phyloP scores from a whole-genome alignment of 1,284 basidiomycete genomes.

The Boletus smithii region DNA sequence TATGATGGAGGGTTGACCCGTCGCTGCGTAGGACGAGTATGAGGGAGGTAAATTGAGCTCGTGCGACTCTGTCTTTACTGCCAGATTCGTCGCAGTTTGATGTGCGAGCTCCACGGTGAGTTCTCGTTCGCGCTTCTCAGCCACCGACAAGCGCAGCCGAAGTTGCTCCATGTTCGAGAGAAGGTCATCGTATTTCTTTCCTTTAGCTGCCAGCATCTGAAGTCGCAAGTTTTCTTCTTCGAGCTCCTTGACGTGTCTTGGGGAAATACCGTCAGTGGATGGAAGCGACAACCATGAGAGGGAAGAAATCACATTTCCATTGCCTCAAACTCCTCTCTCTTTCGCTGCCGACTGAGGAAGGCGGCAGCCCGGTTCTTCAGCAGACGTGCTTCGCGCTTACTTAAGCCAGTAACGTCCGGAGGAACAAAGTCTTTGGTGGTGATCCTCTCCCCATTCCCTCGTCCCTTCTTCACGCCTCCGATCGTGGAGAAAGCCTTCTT shows the following conservation, averaged over 20 bases:
- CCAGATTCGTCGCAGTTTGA: slow-evolving; percentile 34
- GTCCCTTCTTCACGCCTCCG: slow-evolving; percentile 53
- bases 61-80: slow-evolving; percentile 53
- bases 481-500: slow-evolving; percentile 47
- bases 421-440: slow-evolving; percentile 81
- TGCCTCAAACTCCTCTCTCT: slow-evolving; percentile 87
- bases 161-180: slow-evolving; percentile 63
- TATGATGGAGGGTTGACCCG: slow-evolving; percentile 55
- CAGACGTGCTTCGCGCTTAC: slow-evolving; percentile 85
- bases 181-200: slow-evolving; percentile 38
- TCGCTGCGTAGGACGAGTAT: slow-evolving; percentile 39
- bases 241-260: slow-evolving; percentile 47
- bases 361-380: slow-evolving; percentile 91
- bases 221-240: slow-evolving; percentile 77
- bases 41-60: slow-evolving; percentile 45
- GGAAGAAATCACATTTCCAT: slow-evolving; percentile 70
- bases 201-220: slow-evolving; percentile 48
- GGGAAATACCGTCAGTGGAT: slow-evolving; percentile 19
- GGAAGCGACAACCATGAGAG: slow-evolving; percentile 20
- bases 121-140: slow-evolving; percentile 62
- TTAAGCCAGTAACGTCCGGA: slow-evolving; percentile 83
- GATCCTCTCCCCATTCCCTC: slow-evolving; percentile 60
- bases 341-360: slow-evolving; percentile 85
- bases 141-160: slow-evolving; percentile 58
- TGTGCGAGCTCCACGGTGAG: slow-evolving; percentile 57